Evolutionary conservation across 129 eudicot species (phyloP).

Genomic region (Calendula officinalis): DNA sequence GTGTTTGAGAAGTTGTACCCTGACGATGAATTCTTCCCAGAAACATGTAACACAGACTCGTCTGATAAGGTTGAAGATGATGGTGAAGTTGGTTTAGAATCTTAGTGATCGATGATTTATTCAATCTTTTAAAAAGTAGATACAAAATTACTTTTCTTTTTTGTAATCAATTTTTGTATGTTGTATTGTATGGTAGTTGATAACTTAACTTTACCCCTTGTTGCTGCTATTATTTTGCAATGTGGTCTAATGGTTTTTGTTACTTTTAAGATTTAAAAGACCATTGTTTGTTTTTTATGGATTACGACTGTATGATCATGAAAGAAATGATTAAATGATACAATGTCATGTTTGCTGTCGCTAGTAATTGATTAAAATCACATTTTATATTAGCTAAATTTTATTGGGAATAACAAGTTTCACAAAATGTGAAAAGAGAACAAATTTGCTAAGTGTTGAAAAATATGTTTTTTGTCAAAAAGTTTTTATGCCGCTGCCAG

Average conservation of each 20-base stretch:
- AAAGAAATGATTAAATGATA: background rate
- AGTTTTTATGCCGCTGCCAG: constrained; percentile 13
- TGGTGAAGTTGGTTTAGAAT: constrained; percentile 34
- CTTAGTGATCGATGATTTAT: constrained; percentile 7
- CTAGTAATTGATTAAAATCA: no score
- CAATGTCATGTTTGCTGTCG: background rate
- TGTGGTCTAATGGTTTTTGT: constrained; percentile 5
- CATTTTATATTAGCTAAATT: no score
- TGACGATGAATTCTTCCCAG: constrained; percentile 64
- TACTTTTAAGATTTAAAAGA: background rate
- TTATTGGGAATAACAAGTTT: no score
- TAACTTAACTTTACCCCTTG: background rate
- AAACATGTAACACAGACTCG: constrained; percentile 34
- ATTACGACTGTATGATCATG: no score
- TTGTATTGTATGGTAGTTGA: constrained; percentile 21
- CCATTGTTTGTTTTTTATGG: no score
- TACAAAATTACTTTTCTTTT: background rate
- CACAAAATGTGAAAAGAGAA: background rate
- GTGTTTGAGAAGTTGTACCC: constrained; percentile 65
- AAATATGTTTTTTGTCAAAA: background rate
- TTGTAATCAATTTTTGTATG: constrained; percentile 4
- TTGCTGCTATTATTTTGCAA: background rate
- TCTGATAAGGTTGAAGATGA: constrained; percentile 48
- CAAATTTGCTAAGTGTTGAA: no score
- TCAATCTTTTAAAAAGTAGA: background rate